Conservation (phyloP, 1,284 basidiomycete species). For the Bothia castanella region DNA sequence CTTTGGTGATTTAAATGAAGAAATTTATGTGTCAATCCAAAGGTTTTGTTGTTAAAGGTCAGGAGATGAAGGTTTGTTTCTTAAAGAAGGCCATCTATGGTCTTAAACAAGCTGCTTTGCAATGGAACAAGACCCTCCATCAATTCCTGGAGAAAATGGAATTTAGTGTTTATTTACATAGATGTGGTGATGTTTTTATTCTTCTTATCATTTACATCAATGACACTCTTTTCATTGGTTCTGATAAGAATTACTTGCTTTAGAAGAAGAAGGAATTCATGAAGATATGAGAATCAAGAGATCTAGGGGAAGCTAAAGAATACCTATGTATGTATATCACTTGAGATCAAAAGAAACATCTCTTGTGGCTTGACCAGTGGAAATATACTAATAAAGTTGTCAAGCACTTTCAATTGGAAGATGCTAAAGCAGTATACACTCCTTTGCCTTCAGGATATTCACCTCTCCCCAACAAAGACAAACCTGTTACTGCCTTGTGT, state of each 20-base stretch:
- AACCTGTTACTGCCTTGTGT: too few relatives aligned
- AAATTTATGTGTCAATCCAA: conserved; percentile 39
- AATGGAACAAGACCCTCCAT: conserved; percentile 30
- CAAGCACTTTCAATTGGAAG: too few relatives aligned
- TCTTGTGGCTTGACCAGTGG: too few relatives aligned
- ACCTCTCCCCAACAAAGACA: too few relatives aligned
- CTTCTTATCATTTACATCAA: neutral
- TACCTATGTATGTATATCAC: neutral
- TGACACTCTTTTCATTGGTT: neutral
- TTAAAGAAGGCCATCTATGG: conserved; percentile 31
- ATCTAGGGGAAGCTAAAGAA: neutral
- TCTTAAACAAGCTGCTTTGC: conserved; percentile 32
- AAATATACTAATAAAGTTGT: too few relatives aligned
- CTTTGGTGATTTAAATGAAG: conserved; percentile 38
- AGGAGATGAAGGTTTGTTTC: conserved; percentile 22
- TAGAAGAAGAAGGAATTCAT: neutral
- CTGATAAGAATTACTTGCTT: neutral
- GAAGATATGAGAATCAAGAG: neutral
- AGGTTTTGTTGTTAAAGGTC: conserved; percentile 18
- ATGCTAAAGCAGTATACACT: too few relatives aligned
- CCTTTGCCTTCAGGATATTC: too few relatives aligned
- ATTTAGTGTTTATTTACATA: neutral
- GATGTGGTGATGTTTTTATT: too few relatives aligned
- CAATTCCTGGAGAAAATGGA: neutral
- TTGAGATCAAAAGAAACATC: neutral